Evolutionary conservation across 1,139 yeast genomes (phyloP), one percentile per base, ranked within the genome.

Genomic region (Debaryomyces nepalensis): DNA sequence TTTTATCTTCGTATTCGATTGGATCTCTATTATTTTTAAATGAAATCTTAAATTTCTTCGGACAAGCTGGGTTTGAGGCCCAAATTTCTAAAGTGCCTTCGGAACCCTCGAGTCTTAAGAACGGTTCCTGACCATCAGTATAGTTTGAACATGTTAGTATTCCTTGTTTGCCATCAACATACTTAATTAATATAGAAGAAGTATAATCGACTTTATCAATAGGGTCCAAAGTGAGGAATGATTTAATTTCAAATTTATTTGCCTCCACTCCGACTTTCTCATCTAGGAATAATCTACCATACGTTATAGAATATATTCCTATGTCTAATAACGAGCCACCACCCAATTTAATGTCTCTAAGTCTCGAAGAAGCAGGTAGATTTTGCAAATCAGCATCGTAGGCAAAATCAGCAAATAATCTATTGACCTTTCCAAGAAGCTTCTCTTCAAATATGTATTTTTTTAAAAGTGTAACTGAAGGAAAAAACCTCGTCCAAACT

Each of bases 401-500:
- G 11, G 75, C 61, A 40, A 73, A 67, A 50, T 75, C 78, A 20
- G 68, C 63, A 36, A 55, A 51, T 10, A 79, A 59, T 21, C 81
- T 61, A 48, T 64, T 61, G 12, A 78, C 60, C 12, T 69, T 71
- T 2, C 85, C 85, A 45, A 81, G 54, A 10, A 68, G 60, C 45
- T 68, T 63, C 22, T 78, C 73, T 20, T 70, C 66, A 49, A 71
- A 75, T 23, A 81, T 54, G 44, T 67, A 59, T 26, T 66, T 46
- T 46, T 70, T 64, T 41, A 79, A 60, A 21, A 64, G 64, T 19
- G 55, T 44, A 27, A 75, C 64, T 14, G 77, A 53, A 2, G 87
- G 87, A 65, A 81, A 77, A 54, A 77, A 81, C 38, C 86, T 65
- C 2, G 85, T 77, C 87, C 87, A 82, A 42, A 81, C 75, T 2